Base-by-base conservation (phyloP, 495 filamentous ascomycete species). In the Neurospora tetrasperma region DNA sequence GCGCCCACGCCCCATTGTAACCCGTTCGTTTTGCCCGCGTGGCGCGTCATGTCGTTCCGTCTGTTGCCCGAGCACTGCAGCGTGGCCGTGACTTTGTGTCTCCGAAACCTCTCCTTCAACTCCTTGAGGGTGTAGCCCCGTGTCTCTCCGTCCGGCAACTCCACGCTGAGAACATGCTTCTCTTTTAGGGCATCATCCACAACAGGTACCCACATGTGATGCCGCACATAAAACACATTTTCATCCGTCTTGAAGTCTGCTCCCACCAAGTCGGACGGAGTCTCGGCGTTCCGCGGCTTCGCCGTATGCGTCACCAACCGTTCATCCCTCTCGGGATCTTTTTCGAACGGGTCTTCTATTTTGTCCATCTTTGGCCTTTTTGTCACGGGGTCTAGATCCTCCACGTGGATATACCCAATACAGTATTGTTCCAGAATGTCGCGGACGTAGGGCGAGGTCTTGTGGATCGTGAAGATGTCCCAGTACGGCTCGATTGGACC, bases 11-110 rank as follows among this genome's bases (percentile, higher is more conserved):
- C 84, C 86, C 87, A 91, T 72, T 89, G 86, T 59, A 91, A 78
- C 0, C 89, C 90, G 39, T 86, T 88, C 7, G 87, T 87, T 69
- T 84, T 81, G 20, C 83, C 82, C 11, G 82, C 85, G 23, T 85
- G 80, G 46, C 81, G 78, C 39, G 85, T 90, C 85, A 91, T 89
- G 75, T 91, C 86, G 42, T 84, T 85, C 0, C 90, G 80, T 6
- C 90, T 82, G 77, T 90, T 91, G 4, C 90, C 90, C 44, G 86
- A 86, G 77, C 89, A 92, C 42, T 89, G 88, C 16, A 91, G 74
- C 9, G 85, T 82, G 0, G 86, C 86, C 0, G 89, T 88, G n/a
- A 91, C 84, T 35, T 79, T 86, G 71, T 88, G 80, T 44, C 81
- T 77, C 38, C 83, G 80, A 76, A 90, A 90, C 41, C 83, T 82